Percentiles rank a stretch among this genome's conserved stretches.
Evolutionary conservation across 257 asterid species (phyloP).

Genomic region (Scutellaria barbata): DNA sequence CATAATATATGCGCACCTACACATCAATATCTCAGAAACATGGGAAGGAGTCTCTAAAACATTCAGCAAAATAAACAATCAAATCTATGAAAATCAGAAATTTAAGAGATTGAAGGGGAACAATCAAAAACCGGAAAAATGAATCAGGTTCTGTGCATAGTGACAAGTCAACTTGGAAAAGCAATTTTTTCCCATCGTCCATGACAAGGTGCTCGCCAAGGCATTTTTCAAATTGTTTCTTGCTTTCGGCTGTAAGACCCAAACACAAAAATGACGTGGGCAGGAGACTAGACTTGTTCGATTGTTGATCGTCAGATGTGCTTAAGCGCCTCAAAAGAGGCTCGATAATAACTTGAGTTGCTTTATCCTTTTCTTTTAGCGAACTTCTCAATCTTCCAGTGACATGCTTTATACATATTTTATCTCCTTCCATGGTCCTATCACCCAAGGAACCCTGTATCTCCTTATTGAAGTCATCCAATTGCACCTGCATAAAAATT

Average conservation of each 20-base stretch:
- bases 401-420: constrained; percentile 5
- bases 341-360: constrained; percentile 16
- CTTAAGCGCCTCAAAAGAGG: constrained; percentile 18
- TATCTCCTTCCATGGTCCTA: constrained; percentile 12
- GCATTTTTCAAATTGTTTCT: constrained; percentile 18
- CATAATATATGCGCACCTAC: constrained; percentile 5
- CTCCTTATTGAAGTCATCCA: constrained; percentile 1
- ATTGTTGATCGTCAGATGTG: background rate
- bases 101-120: background rate
- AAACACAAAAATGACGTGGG: constrained; percentile 30
- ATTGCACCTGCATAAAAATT: constrained; percentile 13
- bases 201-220: constrained; percentile 20
- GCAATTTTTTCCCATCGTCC: constrained; percentile 25
- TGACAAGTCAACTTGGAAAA: constrained; percentile 31
- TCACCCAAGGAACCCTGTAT: background rate
- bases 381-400: constrained; percentile 16
- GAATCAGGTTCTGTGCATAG: constrained; percentile 29
- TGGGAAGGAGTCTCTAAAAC: background rate
- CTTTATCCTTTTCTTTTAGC: background rate
- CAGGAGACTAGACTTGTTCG: background rate
- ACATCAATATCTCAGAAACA: background rate
- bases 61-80: background rate
- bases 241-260: constrained; percentile 27
- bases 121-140: constrained; percentile 24
- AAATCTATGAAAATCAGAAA: constrained; percentile 1